These are phyloP conservation scores for Salix udensis DNA, from an alignment of 345 rosid genomes.

Conservation along the genomic window DNA sequence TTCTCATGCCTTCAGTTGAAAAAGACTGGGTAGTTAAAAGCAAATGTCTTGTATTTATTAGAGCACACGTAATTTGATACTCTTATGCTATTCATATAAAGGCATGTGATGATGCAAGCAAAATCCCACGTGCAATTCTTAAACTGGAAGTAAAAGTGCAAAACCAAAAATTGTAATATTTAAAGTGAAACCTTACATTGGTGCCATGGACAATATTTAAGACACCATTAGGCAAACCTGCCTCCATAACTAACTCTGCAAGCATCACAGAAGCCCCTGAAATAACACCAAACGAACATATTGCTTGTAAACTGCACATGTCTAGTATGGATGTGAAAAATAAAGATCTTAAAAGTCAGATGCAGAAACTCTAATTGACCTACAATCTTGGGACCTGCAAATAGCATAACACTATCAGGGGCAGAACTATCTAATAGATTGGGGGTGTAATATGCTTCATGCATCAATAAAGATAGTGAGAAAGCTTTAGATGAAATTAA, in stretches of 20 bases:
- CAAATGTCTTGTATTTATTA: too few relatives aligned
- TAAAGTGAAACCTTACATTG: slow-evolving; percentile 24
- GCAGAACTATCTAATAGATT: too few relatives aligned
- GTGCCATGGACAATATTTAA: slow-evolving; percentile 51
- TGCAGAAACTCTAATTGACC: neutral
- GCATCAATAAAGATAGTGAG: neutral
- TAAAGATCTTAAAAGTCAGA: neutral
- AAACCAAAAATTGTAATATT: neutral
- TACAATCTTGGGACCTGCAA: neutral
- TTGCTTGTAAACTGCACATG: neutral
- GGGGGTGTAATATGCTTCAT: neutral
- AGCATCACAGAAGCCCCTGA: slow-evolving; percentile 47
- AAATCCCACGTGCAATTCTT: neutral
- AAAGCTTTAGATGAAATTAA: neutral
- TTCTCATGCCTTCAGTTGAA: neutral
- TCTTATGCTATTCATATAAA: neutral
- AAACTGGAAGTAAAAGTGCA: neutral
- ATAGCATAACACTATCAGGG: neutral
- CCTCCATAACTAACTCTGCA: slow-evolving; percentile 51
- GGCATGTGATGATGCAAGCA: neutral
- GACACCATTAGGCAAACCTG: slow-evolving; percentile 54
- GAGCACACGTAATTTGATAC: too few relatives aligned
- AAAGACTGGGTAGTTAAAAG: neutral
- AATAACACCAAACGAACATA: slow-evolving; percentile 9
- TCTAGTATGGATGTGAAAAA: neutral